Evolutionary conservation across 441 rosid genomes (phyloP).

Genomic region (Gossypium lobatum): DNA sequence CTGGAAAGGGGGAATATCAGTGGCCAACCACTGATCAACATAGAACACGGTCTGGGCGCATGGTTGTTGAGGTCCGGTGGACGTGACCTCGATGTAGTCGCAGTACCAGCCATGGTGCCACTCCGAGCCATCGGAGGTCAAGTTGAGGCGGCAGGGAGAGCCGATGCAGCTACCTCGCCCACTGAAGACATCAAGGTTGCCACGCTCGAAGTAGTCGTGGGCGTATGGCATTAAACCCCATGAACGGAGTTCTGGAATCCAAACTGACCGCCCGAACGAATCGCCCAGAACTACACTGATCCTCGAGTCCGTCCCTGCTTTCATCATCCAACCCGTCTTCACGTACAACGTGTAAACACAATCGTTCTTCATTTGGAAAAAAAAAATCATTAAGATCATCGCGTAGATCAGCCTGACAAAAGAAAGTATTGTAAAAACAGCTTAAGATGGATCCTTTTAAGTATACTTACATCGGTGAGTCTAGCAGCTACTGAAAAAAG

Average conservation of each 20-base stretch:
- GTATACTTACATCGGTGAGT: constrained; percentile 17
- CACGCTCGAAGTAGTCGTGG: constrained; percentile 30
- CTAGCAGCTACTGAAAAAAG: neutral
- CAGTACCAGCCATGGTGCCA: constrained; percentile 31
- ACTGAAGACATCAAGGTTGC: constrained; percentile 31
- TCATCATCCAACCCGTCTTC: constrained; percentile 22
- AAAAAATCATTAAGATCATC: neutral
- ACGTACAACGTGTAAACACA: constrained; percentile 27
- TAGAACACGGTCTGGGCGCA: constrained; percentile 21
- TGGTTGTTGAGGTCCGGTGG: constrained; percentile 19
- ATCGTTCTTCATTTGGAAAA: constrained; percentile 5
- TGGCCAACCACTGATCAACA: constrained; percentile 30
- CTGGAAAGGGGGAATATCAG: constrained; percentile 18
- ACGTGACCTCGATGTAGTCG: constrained; percentile 28
- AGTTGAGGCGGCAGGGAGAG: constrained; percentile 28
- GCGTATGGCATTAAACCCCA: constrained; percentile 30
- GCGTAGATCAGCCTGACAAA: no score
- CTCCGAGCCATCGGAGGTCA: constrained; percentile 33
- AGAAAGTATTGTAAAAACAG: neutral
- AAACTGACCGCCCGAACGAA: constrained; percentile 13
- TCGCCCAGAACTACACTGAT: constrained; percentile 23
- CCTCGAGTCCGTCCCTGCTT: constrained; percentile 28
- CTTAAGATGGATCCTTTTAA: neutral
- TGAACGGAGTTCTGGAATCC: constrained; percentile 17
- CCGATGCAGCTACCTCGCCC: constrained; percentile 26